A percentile compares a stretch with the other conserved stretches of the same genome.
Evolutionary conservation across 2,329 filamentous ascomycete genomes (phyloP).

Genomic region (Colletotrichum horii): DNA sequence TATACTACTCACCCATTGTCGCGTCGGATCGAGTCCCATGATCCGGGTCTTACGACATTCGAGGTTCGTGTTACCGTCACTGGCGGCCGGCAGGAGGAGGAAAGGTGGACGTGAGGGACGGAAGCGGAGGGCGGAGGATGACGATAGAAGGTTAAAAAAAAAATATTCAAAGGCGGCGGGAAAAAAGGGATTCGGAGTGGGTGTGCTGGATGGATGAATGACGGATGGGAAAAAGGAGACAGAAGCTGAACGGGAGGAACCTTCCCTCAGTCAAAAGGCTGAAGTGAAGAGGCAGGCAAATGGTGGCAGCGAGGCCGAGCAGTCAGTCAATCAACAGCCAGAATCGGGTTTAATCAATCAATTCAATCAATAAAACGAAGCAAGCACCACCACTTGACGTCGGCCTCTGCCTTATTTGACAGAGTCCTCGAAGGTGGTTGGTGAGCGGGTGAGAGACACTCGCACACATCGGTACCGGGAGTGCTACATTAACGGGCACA

Average conservation of each 20-base stretch:
- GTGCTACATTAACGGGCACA: background rate
- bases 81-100: background rate
- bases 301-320: background rate
- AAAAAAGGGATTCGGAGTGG: background rate
- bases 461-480: background rate
- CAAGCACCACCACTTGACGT: background rate
- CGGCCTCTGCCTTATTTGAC: background rate
- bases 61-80: slow-evolving; percentile 6
- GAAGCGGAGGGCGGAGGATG: background rate
- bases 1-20: slow-evolving; percentile 38
- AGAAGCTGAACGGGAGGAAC: background rate
- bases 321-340: background rate
- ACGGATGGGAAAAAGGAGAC: background rate
- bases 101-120: background rate
- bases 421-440: background rate
- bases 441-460: background rate
- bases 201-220: background rate
- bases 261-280: background rate
- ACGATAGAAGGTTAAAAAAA: background rate
- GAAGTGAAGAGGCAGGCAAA: background rate
- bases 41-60: slow-evolving; percentile 30
- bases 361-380: slow-evolving; percentile 13
- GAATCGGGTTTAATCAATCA: background rate
- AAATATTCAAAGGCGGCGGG: background rate
- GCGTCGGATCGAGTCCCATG: slow-evolving; percentile 37